These are phyloP conservation scores for Solanum aculeatissimum DNA, from an alignment of 305 asterid species.

Conservation along the genomic window DNA sequence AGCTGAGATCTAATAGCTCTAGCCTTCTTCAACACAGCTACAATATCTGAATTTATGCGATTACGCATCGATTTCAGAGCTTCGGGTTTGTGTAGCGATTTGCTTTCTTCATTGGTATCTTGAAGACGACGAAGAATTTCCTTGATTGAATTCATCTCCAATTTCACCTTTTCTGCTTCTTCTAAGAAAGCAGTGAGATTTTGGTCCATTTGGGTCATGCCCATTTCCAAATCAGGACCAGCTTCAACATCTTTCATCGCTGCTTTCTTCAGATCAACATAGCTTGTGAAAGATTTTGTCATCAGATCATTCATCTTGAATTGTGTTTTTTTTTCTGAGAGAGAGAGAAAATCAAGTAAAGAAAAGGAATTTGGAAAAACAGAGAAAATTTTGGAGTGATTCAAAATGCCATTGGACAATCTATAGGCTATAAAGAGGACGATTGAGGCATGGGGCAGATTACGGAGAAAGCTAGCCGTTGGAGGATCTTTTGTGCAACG, in stretches of 20 bases:
- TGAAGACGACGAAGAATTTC: constrained; percentile 43
- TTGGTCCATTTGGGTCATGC: constrained; percentile 35
- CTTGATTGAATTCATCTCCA: constrained; percentile 56
- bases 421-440: neutral
- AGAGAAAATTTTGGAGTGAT: neutral
- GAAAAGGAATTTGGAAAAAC: neutral
- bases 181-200: constrained; percentile 55
- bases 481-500: neutral
- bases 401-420: neutral
- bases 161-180: constrained; percentile 63
- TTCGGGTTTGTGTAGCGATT: constrained; percentile 57
- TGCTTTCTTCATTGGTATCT: constrained; percentile 42
- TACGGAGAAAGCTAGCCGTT: neutral
- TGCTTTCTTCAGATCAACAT: constrained; percentile 69
- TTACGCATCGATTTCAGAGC: constrained; percentile 39
- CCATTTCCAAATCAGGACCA: constrained; percentile 58
- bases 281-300: constrained; percentile 90
- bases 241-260: constrained; percentile 59
- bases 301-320: constrained; percentile 26
- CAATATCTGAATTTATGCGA: constrained; percentile 34
- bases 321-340: too few relatives aligned
- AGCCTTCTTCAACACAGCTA: constrained; percentile 56
- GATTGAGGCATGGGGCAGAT: neutral
- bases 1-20: constrained; percentile 36
- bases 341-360: neutral